phyloP scores from a whole-genome alignment of 192 early-diverging fungal genomes.

The Powellomyces hirtus region DNA sequence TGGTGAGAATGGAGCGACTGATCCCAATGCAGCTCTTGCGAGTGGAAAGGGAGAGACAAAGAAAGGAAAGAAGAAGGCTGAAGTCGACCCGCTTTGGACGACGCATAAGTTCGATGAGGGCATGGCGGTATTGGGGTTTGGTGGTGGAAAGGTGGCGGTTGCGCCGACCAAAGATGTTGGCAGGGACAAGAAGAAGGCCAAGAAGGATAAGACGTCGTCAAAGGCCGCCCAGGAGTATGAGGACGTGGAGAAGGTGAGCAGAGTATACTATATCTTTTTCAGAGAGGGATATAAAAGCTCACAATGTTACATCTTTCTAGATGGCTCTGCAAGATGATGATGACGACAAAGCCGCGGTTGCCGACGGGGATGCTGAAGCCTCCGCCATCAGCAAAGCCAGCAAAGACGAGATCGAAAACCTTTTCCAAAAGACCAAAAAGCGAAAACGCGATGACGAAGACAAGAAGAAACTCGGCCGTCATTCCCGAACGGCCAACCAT shows the following conservation, averaged over 20 bases:
- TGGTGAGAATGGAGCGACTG: constrained; percentile 44
- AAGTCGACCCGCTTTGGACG: constrained; percentile 31
- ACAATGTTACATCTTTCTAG: neutral
- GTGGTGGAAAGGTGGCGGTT: constrained; percentile 28
- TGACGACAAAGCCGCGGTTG: constrained; percentile 29
- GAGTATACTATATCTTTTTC: neutral
- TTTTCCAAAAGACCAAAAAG: constrained; percentile 46
- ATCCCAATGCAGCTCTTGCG: neutral
- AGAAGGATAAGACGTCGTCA: constrained; percentile 40
- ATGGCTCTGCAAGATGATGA: constrained; percentile 6
- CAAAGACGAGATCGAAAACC: constrained; percentile 22
- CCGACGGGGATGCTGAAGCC: neutral
- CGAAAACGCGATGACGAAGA: constrained; percentile 31
- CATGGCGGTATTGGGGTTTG: constrained; percentile 57
- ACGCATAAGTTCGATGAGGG: constrained; percentile 40
- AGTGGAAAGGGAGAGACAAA: constrained; percentile 21
- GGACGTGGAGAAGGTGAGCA: constrained; percentile 28
- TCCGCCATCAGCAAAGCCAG: constrained; percentile 11
- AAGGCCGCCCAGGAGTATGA: constrained; percentile 33
- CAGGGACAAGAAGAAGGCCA: constrained; percentile 47
- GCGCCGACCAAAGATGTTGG: constrained; percentile 33
- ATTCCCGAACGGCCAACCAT: neutral
- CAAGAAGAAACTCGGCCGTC: neutral
- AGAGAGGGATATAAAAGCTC: neutral
- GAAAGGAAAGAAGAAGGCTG: constrained; percentile 13